Conservation (phyloP, 768 basidiomycete species). For the Chalciporus piperatus region DNA sequence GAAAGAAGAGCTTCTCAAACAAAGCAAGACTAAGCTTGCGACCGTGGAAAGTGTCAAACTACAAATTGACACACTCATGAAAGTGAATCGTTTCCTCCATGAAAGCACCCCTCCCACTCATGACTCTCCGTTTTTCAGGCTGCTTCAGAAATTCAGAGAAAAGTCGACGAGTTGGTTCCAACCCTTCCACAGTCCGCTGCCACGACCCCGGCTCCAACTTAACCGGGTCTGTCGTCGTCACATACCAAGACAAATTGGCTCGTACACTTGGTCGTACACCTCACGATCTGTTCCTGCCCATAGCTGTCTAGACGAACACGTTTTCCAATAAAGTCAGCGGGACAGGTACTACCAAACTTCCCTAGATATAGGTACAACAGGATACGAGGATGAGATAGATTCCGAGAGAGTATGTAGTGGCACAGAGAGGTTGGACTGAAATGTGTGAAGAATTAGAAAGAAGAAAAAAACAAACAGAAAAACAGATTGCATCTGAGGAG, state of each 20-base stretch:
- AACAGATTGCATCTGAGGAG: constrained; percentile 17
- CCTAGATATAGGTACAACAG: constrained; percentile 33
- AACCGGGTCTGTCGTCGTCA: background rate
- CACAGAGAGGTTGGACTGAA: constrained; percentile 9
- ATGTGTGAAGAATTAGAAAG: constrained; percentile 13
- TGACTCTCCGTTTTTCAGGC: constrained; percentile 40
- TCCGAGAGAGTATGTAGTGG: constrained; percentile 20
- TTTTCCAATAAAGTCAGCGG: constrained; percentile 7
- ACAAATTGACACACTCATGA: constrained; percentile 74
- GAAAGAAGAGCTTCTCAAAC: constrained; percentile 79
- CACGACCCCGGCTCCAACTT: constrained; percentile 27
- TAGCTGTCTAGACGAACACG: constrained; percentile 10
- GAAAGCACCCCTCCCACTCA: constrained; percentile 8
- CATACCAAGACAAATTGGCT: constrained; percentile 1
- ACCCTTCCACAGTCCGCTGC: constrained; percentile 35
- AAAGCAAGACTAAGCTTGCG: constrained; percentile 68
- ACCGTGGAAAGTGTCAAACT: constrained; percentile 77
- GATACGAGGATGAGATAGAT: constrained; percentile 18
- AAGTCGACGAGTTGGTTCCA: constrained; percentile 65
- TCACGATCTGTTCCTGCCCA: background rate
- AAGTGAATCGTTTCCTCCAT: constrained; percentile 41
- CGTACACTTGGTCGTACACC: background rate
- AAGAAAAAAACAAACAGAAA: constrained; percentile 11
- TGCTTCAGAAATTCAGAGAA: constrained; percentile 71
- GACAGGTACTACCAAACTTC: constrained; percentile 17